Percentiles rank a stretch among this genome's conserved stretches.
phyloP scores from a whole-genome alignment of 1,284 basidiomycete species.

The Microbotryum saponariae region DNA sequence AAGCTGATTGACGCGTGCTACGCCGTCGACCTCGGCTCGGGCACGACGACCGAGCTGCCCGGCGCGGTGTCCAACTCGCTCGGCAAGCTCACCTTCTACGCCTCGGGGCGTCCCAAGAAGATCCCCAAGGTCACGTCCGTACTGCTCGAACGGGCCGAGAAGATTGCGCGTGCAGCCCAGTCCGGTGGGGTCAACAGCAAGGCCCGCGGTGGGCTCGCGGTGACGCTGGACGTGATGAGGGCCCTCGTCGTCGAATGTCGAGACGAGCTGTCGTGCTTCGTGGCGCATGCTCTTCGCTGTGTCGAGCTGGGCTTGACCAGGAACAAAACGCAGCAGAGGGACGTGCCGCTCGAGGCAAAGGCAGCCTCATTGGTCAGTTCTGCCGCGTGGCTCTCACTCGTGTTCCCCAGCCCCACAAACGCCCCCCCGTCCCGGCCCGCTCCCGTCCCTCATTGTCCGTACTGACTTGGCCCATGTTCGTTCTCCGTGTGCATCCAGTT shows the following conservation, averaged over 20 bases:
- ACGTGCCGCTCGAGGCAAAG: conserved; percentile 76
- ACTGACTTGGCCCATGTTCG: too few relatives aligned
- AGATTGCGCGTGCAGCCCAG: conserved; percentile 58
- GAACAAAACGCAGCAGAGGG: conserved; percentile 40
- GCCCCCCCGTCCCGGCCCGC: too few relatives aligned
- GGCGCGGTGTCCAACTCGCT: conserved; percentile 78
- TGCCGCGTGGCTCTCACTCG: too few relatives aligned
- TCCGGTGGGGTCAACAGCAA: conserved; percentile 60
- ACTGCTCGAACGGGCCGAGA: conserved; percentile 65
- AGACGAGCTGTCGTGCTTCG: conserved; percentile 62
- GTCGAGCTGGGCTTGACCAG: conserved; percentile 57
- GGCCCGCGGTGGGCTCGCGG: conserved; percentile 64
- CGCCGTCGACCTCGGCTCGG: conserved; percentile 50
- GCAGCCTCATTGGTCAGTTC: conserved; percentile 68
- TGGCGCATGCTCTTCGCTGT: conserved; percentile 65
- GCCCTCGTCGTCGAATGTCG: conserved; percentile 83
- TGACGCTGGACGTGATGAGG: conserved; percentile 77
- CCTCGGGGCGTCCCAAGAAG: conserved; percentile 80
- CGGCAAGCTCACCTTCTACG: conserved; percentile 85
- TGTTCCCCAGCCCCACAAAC: too few relatives aligned
- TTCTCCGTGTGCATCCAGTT: conserved; percentile 45
- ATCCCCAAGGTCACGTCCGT: conserved; percentile 76
- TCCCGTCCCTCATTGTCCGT: too few relatives aligned
- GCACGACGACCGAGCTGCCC: conserved; percentile 54
- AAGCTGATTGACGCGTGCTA: conserved; percentile 84